Evolutionary conservation across 179 eudicot species (phyloP).

Genomic region (Beta corolliflora): DNA sequence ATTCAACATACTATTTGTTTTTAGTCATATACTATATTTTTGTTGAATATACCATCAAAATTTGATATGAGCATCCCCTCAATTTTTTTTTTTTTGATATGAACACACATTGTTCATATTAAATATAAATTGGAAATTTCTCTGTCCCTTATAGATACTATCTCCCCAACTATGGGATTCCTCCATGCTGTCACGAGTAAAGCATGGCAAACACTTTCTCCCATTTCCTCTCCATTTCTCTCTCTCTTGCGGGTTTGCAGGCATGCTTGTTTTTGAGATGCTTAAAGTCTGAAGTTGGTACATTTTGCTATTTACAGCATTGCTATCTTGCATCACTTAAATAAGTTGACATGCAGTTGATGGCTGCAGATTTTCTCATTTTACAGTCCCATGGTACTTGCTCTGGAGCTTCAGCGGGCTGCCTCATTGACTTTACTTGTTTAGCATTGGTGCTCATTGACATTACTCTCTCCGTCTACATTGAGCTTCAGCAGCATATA

Average conservation of each 20-base stretch:
- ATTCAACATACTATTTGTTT: too few relatives aligned
- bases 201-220: neutral
- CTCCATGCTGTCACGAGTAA: neutral
- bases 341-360: neutral
- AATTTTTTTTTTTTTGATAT: too few relatives aligned
- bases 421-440: constrained; percentile 11
- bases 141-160: neutral
- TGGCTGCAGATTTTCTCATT: neutral
- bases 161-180: neutral
- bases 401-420: constrained; percentile 6
- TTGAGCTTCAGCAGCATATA: neutral
- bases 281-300: neutral
- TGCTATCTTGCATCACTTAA: neutral
- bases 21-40: too few relatives aligned
- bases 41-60: too few relatives aligned
- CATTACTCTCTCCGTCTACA: too few relatives aligned
- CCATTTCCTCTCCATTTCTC: neutral
- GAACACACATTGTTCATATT: too few relatives aligned
- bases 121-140: too few relatives aligned
- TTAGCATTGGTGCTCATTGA: neutral
- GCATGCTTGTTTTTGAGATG: neutral
- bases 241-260: neutral
- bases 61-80: too few relatives aligned
- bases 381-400: neutral
- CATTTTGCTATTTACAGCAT: neutral